A percentile compares a stretch with the other conserved stretches of the same genome.
These are phyloP conservation scores for Saxispiralis lemnorum DNA, from an alignment of 495 filamentous ascomycete species.

Conservation along the genomic window DNA sequence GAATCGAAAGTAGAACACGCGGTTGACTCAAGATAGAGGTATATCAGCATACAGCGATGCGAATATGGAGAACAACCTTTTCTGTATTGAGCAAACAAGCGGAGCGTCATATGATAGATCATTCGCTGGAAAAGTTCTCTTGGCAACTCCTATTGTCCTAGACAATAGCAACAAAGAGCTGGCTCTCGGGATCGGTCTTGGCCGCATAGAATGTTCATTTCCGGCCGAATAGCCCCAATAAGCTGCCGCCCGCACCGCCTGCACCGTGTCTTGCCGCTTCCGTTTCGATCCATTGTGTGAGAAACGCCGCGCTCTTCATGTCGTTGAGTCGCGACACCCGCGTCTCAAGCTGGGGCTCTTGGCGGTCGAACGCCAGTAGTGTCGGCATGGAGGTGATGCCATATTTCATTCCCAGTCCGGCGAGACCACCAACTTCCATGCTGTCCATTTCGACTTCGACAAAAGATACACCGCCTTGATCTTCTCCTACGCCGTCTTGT, in stretches of 20 bases:
- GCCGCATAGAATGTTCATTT: no score
- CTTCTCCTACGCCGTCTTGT: conserved; percentile 37
- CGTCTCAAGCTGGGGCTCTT: conserved; percentile 37
- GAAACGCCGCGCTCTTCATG: conserved; percentile 35
- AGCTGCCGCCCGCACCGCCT: conserved; percentile 26
- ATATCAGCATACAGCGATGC: no score
- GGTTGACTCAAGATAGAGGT: no score
- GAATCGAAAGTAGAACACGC: no score
- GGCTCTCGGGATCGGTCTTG: no score
- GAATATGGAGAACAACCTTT: no score
- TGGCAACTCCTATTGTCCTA: no score
- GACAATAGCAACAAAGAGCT: no score
- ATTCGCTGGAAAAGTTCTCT: no score
- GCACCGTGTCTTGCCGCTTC: conserved; percentile 37
- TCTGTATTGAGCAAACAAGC: no score
- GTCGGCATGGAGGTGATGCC: conserved; percentile 46
- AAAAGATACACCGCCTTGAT: conserved; percentile 40
- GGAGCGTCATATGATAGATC: no score
- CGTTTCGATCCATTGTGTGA: conserved; percentile 44
- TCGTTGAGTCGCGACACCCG: conserved; percentile 35
- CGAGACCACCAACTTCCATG: conserved; percentile 35
- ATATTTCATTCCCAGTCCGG: conserved; percentile 4
- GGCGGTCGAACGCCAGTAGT: conserved; percentile 46
- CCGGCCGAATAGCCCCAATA: conserved; percentile 19
- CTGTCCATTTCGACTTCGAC: conserved; percentile 47